Conservation (phyloP, 768 basidiomycete species). For the Lactifluus piperatus region DNA sequence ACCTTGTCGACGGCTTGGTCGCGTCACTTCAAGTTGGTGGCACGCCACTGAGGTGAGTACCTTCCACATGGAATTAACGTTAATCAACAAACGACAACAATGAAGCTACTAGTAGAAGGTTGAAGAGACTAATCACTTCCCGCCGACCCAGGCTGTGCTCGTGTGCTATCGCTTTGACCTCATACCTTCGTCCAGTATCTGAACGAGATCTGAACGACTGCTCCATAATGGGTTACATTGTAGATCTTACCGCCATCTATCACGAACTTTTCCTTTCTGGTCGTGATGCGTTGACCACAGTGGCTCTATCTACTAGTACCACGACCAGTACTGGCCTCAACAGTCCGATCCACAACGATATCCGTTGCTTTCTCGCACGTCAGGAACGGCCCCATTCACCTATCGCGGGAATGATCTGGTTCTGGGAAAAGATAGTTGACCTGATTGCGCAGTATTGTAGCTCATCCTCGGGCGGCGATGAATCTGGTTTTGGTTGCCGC, state of each 20-base stretch:
- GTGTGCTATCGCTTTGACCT: not conserved
- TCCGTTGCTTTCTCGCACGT: not conserved
- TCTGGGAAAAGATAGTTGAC: conserved; percentile 1
- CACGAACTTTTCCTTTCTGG: not conserved
- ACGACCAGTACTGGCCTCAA: not conserved
- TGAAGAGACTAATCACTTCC: not conserved
- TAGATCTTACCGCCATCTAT: not conserved
- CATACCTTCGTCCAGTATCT: not conserved
- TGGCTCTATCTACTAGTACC: not conserved
- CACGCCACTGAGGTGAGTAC: too few species aligned
- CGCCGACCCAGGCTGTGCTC: not conserved
- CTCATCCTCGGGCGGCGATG: not conserved
- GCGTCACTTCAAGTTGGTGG: too few species aligned
- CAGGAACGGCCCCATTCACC: not conserved
- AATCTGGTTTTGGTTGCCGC: too few species aligned
- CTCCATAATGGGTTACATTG: not conserved
- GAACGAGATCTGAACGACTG: not conserved
- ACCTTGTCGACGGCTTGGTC: too few species aligned
- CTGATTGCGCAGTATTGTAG: not conserved
- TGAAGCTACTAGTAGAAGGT: too few species aligned
- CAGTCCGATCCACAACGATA: not conserved
- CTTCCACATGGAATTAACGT: too few species aligned
- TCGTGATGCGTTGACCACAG: not conserved
- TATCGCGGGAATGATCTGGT: not conserved
- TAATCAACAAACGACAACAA: too few species aligned